Percentiles rank a stretch among this genome's conserved stretches.
Evolutionary conservation across 768 basidiomycete genomes (phyloP).

Genomic region (Termitomyces sp.): DNA sequence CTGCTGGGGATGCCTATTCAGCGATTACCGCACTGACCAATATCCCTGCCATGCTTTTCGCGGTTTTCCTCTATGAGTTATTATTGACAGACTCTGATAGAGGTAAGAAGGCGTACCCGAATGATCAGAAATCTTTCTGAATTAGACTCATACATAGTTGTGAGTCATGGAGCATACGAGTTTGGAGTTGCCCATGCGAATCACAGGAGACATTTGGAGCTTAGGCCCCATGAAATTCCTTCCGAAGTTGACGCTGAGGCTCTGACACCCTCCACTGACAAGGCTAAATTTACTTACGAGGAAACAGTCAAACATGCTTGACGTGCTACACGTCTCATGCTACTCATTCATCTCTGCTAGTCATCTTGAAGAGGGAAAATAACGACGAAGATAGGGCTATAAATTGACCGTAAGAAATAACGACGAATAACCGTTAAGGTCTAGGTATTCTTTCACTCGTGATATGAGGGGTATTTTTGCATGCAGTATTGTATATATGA

Average conservation of each 20-base stretch:
- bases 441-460: neutral
- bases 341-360: neutral
- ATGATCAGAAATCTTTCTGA: neutral
- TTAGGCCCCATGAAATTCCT: neutral
- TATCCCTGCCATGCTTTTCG: constrained; percentile 60
- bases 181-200: constrained; percentile 8
- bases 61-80: constrained; percentile 49
- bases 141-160: constrained; percentile 5
- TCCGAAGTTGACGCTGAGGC: neutral
- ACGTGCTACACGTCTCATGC: neutral
- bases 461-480: neutral
- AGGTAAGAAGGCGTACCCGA: constrained; percentile 34
- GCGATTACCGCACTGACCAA: constrained; percentile 65
- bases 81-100: constrained; percentile 57
- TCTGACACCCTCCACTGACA: constrained; percentile 1
- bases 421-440: too few relatives aligned
- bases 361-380: neutral
- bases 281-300: constrained; percentile 6
- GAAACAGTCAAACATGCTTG: constrained; percentile 2
- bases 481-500: constrained; percentile 7
- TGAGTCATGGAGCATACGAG: constrained; percentile 12
- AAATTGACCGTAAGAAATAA: neutral
- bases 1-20: constrained; percentile 51
- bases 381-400: neutral
- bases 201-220: constrained; percentile 10